phyloP scores from a whole-genome alignment of 2,329 filamentous ascomycete genomes.

The Ophiostoma sp. region DNA sequence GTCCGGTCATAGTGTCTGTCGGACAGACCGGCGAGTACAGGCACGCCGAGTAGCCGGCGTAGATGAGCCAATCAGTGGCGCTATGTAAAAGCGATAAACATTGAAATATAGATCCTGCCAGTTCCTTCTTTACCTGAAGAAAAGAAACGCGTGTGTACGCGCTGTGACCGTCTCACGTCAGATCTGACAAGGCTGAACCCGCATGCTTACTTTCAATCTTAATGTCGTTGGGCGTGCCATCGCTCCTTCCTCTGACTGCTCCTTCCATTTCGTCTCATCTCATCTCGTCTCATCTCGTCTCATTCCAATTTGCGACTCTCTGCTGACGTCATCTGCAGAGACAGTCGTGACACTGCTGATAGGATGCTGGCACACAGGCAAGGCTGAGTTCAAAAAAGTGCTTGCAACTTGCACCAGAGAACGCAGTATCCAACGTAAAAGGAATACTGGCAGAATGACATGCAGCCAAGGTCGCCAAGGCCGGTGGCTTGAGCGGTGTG shows the following conservation, averaged over 20 bases:
- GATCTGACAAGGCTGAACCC: neutral
- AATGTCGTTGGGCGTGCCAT: no score
- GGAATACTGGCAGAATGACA: neutral
- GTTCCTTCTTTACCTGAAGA: neutral
- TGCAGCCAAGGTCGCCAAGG: slow-evolving; percentile 14
- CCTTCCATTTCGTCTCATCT: neutral
- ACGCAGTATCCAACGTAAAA: no score
- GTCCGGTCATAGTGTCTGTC: slow-evolving; percentile 17
- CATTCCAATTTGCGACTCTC: neutral
- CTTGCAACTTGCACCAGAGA: no score
- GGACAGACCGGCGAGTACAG: neutral
- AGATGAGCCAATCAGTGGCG: neutral
- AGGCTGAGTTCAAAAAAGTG: neutral
- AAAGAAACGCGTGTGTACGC: neutral
- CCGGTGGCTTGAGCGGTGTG: neutral
- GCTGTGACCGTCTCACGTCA: neutral
- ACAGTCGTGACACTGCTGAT: neutral
- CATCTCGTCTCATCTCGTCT: neutral
- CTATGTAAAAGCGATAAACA: neutral
- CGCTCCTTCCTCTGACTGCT: neutral
- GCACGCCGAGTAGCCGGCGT: neutral
- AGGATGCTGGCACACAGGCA: neutral
- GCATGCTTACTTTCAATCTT: neutral
- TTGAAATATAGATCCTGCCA: neutral
- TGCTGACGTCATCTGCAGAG: neutral